phyloP scores from a whole-genome alignment of 148 eudicot species.

The Camellia granthamiana region DNA sequence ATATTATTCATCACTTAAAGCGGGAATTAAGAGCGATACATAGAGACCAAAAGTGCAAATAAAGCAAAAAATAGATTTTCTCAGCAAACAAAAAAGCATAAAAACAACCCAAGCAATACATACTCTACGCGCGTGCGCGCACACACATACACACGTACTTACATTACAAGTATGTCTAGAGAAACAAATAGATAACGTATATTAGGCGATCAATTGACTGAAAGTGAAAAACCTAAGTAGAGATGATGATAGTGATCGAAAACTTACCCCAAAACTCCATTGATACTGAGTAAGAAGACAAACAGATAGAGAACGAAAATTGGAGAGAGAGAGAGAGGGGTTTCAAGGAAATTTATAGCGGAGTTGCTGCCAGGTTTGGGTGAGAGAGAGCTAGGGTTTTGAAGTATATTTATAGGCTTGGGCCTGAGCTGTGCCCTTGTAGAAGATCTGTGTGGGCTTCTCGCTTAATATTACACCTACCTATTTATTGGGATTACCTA shows the following conservation, averaged over 20 bases:
- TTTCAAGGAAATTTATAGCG: conserved; percentile 14
- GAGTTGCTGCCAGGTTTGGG: not conserved
- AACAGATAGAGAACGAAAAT: not conserved
- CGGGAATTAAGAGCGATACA: too few relatives aligned
- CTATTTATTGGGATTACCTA: too few relatives aligned
- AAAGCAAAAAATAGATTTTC: not conserved
- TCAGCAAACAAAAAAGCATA: not conserved
- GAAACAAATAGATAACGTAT: too few relatives aligned
- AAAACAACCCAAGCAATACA: not conserved
- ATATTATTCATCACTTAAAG: too few relatives aligned
- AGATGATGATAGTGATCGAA: not conserved
- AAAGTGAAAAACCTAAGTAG: not conserved
- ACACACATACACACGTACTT: not conserved
- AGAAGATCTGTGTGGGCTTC: too few relatives aligned
- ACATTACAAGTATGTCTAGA: not conserved
- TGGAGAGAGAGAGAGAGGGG: not conserved
- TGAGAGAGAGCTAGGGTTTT: conserved; percentile 18
- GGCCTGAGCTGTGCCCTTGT: too few relatives aligned
- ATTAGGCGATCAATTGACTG: not conserved
- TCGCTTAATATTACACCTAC: too few relatives aligned
- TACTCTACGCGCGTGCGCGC: too few relatives aligned
- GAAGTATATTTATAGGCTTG: not conserved
- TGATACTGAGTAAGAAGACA: conserved; percentile 7
- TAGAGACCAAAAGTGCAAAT: too few relatives aligned
- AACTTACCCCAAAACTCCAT: conserved; percentile 64